These are phyloP conservation scores for Serendipita indica DNA, from an alignment of 768 basidiomycete genomes.

Conservation along the genomic window DNA sequence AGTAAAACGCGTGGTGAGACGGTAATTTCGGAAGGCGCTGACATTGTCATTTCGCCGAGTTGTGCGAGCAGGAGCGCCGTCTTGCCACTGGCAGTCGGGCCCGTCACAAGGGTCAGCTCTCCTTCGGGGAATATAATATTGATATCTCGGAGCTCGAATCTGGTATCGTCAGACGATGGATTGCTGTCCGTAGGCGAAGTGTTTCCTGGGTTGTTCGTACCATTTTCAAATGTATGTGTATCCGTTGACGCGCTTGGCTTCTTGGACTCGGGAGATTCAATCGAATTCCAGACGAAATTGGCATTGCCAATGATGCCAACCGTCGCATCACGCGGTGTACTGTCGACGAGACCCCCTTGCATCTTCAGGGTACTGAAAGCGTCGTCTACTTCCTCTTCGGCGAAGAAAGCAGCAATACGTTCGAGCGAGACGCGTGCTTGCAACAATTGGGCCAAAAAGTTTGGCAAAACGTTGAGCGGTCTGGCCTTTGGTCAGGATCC, in stretches of 20 bases:
- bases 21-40: not conserved
- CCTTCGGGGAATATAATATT: constrained; percentile 24
- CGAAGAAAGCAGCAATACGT: constrained; percentile 51
- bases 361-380: constrained; percentile 52
- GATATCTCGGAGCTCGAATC: constrained; percentile 24
- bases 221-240: not conserved
- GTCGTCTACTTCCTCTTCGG: constrained; percentile 54
- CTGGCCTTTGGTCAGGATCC: too few relatives aligned
- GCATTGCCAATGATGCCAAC: constrained; percentile 23
- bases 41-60: constrained; percentile 19
- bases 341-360: not conserved
- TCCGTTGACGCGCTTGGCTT: not conserved
- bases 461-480: constrained; percentile 8
- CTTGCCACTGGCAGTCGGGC: constrained; percentile 25
- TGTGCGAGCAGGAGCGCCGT: constrained; percentile 23
- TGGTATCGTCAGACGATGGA: not conserved
- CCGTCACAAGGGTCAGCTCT: constrained; percentile 25
- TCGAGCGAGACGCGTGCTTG: constrained; percentile 36
- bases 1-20: constrained; percentile 19
- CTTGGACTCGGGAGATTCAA: constrained; percentile 11
- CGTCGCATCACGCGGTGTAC: not conserved
- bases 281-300: constrained; percentile 22
- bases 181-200: not conserved
- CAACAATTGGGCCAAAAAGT: constrained; percentile 3
- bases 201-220: not conserved